Conservation (phyloP, 2,329 filamentous ascomycete genomes). For the Coleophoma crateriformis region DNA sequence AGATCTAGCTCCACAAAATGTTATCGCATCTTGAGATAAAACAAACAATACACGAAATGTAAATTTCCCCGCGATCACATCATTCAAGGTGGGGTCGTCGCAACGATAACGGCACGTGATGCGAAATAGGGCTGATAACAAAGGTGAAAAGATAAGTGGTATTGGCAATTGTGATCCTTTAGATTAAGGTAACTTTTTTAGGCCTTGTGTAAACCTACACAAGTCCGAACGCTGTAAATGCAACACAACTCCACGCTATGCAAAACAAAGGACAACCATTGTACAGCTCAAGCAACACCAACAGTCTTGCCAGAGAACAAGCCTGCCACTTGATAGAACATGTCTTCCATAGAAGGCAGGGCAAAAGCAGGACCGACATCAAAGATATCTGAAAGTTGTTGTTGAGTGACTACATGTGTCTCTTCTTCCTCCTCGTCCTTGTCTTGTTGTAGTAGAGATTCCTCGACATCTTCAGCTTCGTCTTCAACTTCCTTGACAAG, state of each 20-base stretch:
- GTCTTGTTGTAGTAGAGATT: conserved; percentile 33
- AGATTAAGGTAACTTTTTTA: background rate
- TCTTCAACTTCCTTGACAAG: conserved; percentile 23
- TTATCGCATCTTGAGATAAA: background rate
- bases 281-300: conserved; percentile 7
- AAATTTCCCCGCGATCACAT: background rate
- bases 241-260: background rate
- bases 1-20: background rate
- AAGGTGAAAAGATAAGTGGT: too few relatives aligned
- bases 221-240: background rate
- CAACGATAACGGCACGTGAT: background rate
- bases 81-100: background rate
- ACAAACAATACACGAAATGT: background rate
- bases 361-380: conserved; percentile 64
- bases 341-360: conserved; percentile 65
- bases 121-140: background rate
- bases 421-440: conserved; percentile 46
- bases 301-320: conserved; percentile 55
- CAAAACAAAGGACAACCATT: background rate
- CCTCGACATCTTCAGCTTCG: conserved; percentile 30
- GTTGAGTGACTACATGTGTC: conserved; percentile 57
- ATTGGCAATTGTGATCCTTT: background rate
- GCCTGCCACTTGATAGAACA: conserved; percentile 68
- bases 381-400: conserved; percentile 65
- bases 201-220: background rate